Evolutionary conservation across 495 filamentous ascomycete genomes (phyloP), one percentile per base, ranked within the genome.

Genomic region (Xylaria flabelliformis): DNA sequence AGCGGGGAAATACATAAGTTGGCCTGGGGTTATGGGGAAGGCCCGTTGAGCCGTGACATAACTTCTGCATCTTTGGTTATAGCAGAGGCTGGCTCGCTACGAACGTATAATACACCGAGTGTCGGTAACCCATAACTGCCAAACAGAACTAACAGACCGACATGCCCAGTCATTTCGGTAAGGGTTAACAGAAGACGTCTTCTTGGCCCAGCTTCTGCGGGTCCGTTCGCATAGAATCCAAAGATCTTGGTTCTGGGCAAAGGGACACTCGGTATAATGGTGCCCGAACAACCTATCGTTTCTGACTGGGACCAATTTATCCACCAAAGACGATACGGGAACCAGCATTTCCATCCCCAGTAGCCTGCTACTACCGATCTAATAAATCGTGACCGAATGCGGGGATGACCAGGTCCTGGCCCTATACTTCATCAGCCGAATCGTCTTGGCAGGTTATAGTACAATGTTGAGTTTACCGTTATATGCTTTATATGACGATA

Each of bases 291-390:
- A 48, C 9, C 67, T 10, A 44, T 5, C 12, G 36, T 64, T 13
- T 58, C 36, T 42, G 65, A 42, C 21, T 3, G 53, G 32, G 15
- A 21, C n/a, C 36, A 67, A n/a, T 58, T 74, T 74, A 64, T 74
- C 72, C 72, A 66, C 72, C 71, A 73, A 73, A 61, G 56, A 73
- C 29, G 1, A 15, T 36, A 41, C 19, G 29, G 17, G 15, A 62
- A 69, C 53, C 24, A 59, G 56, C 21, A 58, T 19, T 21, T 39
- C 42, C 29, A 63, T 69, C 42, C 21, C 48, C 32, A 29, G 1
- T 21, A 21, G 36, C 24, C 32, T 32, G 26, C 29, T 50, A 63
- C 26, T 42, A 19, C 41, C 1, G 21, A 46, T 59, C 36, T 46
- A 17, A 10, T 32, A 48, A 41, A 24, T 42, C 10, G 4, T 7